Conservation (phyloP, 495 filamentous ascomycete species). For the Trichodelitschia bisporula region DNA sequence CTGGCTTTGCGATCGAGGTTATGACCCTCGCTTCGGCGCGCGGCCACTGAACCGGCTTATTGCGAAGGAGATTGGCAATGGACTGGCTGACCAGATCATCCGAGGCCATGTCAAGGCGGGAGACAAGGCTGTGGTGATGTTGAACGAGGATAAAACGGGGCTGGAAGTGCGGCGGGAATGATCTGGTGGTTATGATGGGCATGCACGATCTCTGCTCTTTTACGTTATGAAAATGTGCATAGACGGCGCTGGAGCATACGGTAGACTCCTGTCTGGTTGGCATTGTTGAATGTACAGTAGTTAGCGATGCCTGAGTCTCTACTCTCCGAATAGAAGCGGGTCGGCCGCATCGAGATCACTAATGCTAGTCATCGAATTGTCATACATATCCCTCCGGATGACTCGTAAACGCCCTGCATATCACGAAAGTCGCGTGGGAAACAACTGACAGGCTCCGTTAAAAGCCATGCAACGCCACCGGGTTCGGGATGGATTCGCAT, state of each 20-base stretch:
- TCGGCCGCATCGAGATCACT: too few relatives aligned
- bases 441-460: too few relatives aligned
- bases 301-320: too few relatives aligned
- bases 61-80: conserved; percentile 65
- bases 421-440: too few relatives aligned
- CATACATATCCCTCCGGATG: too few relatives aligned
- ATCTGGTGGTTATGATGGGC: not conserved
- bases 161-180: conserved; percentile 1
- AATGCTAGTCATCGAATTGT: too few relatives aligned
- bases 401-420: too few relatives aligned
- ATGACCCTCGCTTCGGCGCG: conserved; percentile 78
- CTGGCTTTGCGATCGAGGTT: conserved; percentile 74
- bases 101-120: conserved; percentile 55
- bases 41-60: conserved; percentile 86
- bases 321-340: too few relatives aligned
- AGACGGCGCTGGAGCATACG: not conserved
- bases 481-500: too few relatives aligned
- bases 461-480: too few relatives aligned
- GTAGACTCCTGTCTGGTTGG: not conserved
- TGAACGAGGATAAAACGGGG: conserved; percentile 25
- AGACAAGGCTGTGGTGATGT: conserved; percentile 39
- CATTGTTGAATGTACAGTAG: not conserved
- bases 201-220: not conserved
- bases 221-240: not conserved
- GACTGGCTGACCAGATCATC: conserved; percentile 76